phyloP scores from a whole-genome alignment of 2,329 filamentous ascomycete species.

The Pleurostoma richardsiae region DNA sequence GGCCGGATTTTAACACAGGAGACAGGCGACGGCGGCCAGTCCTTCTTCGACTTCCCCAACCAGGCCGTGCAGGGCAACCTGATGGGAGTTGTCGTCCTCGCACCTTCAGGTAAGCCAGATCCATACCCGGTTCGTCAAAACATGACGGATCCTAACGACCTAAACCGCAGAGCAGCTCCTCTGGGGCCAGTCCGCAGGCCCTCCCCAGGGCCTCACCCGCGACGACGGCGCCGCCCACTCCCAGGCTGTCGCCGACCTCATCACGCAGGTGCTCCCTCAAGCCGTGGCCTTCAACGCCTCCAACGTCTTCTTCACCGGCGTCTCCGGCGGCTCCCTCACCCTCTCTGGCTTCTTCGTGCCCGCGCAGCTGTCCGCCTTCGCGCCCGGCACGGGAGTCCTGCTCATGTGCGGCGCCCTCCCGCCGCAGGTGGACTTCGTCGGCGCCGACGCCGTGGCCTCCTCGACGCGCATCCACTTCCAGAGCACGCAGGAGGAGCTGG shows the following conservation, averaged over 20 bases:
- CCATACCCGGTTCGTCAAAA: no score
- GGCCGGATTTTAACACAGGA: slow-evolving; percentile 20
- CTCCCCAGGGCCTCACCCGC: slow-evolving; percentile 43
- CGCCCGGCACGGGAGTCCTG: slow-evolving; percentile 40
- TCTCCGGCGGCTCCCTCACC: slow-evolving; percentile 48
- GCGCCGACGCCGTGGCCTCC: slow-evolving; percentile 29
- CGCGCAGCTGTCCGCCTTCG: slow-evolving; percentile 45
- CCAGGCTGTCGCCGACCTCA: slow-evolving; percentile 48
- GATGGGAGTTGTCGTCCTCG: slow-evolving; percentile 48
- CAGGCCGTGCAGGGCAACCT: slow-evolving; percentile 44
- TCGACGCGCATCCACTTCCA: slow-evolving; percentile 52
- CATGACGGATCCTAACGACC: neutral
- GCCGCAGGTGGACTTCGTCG: slow-evolving; percentile 46
- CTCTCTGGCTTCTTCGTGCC: slow-evolving; percentile 55
- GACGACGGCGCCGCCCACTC: slow-evolving; percentile 52
- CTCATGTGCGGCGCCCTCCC: slow-evolving; percentile 50
- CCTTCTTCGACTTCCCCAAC: slow-evolving; percentile 54
- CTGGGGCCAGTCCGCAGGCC: slow-evolving; percentile 57
- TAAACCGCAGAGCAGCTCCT: slow-evolving; percentile 33
- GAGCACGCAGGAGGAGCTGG: slow-evolving; percentile 46
- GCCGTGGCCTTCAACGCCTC: slow-evolving; percentile 46
- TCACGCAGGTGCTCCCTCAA: slow-evolving; percentile 42
- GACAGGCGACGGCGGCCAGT: slow-evolving; percentile 45
- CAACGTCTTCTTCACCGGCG: slow-evolving; percentile 53
- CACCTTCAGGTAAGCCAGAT: slow-evolving; percentile 25